Base-by-base conservation (phyloP, 306 rosid genomes). In the Coriaria nepalensis region DNA sequence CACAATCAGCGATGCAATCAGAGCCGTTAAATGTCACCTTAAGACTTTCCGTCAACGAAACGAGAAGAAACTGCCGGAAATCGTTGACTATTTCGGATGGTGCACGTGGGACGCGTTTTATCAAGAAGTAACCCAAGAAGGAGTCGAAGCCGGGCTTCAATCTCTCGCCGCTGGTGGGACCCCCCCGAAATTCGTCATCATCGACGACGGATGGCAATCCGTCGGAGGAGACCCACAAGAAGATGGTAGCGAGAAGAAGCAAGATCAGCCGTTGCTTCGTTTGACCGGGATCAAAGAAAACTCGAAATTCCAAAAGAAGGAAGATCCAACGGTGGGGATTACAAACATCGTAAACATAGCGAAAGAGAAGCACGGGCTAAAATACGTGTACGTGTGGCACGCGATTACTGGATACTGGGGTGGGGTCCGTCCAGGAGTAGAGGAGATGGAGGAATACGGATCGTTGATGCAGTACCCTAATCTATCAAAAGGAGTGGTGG, bases 331-430 rank as follows among this genome's bases (percentile, higher is more conserved):
- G 5, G 53, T 35, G 12, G 97, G 97, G 54, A 79, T 90, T 0
- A 67, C 69, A 60, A 71, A 59, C 47, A 68, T 84, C 0, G 95
- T 84, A 12, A 56, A 61, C 4, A 67, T 68, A 0, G 90, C 94
- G 0, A 90, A 90, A 39, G n/a, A 84, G 15, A 77, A 75, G 10
- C 74, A 76, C 13, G 87, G 76, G 10, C 9, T 90, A 49, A 75
- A 79, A 20, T 70, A 72, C 5, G 97, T 84, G 10, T 90, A 84
- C 35, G 94, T 90, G 0, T 90, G 97, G 97, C 97, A 90, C 56
- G 95, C 97, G 0, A 84, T 90, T 0, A 90, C 90, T 0, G 97
- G 97, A 0, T 90, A 90, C 43, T 90, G 97, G 97, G 97, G 97
- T 4, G 97, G 97, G 13, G 92, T 90, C 37, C 51, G 71, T 0